These are phyloP conservation scores for Chloropicon primus DNA, from an alignment of 139 green algal genomes.

Conservation along the genomic window DNA sequence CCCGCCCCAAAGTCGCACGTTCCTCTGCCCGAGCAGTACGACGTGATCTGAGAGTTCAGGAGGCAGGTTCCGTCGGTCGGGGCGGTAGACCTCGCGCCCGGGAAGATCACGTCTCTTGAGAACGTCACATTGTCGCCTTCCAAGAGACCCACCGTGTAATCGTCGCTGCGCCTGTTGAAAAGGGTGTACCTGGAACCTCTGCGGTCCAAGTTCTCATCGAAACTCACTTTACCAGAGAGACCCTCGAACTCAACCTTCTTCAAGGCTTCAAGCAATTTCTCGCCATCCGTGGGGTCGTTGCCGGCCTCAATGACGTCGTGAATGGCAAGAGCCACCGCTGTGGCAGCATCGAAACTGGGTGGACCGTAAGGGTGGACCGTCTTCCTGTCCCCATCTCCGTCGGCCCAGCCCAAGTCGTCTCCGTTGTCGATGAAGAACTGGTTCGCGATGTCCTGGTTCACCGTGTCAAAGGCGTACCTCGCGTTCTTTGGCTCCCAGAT, in stretches of 20 bases:
- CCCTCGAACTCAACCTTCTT: not conserved
- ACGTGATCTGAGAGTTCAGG: not conserved
- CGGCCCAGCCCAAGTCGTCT: not conserved
- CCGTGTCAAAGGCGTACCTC: not conserved
- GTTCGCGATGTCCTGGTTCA: not conserved
- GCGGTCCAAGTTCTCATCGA: not conserved
- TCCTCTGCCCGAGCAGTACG: not conserved
- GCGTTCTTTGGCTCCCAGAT: not conserved
- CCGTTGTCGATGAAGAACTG: not conserved
- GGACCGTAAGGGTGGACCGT: not conserved
- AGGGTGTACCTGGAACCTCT: not conserved
- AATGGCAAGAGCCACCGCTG: not conserved
- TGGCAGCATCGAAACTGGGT: not conserved
- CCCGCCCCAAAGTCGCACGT: not conserved
- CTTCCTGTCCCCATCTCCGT: not conserved
- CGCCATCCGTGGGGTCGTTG: not conserved
- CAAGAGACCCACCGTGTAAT: not conserved
- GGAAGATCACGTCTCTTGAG: not conserved
- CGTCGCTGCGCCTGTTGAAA: not conserved
- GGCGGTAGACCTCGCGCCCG: not conserved
- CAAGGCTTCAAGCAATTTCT: not conserved
- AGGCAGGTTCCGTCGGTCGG: not conserved
- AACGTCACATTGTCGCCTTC: not conserved
- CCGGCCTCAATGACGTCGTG: not conserved
- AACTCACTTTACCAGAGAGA: not conserved